Evolutionary conservation across 306 rosid genomes (phyloP), one percentile per base, ranked within the genome.

Genomic region (Quercus gilva): DNA sequence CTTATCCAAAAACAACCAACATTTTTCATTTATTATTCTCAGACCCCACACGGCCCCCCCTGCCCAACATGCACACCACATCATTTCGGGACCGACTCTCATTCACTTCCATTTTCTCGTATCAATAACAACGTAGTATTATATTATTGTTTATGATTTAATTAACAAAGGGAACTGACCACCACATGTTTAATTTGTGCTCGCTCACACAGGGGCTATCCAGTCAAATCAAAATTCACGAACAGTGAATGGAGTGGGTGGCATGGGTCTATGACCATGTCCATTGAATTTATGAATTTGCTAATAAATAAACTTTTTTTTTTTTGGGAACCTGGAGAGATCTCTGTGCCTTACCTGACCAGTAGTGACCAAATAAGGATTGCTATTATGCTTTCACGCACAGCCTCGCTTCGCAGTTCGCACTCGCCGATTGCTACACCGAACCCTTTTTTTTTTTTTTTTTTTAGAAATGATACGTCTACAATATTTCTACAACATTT

Each of bases 321-420:
- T 35, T 35, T 41, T 41, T 0, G 12, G 45, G 45, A 41, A 41
- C 45, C 45, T 41, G 45, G 45, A 41, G 12, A 76, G 84, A 75
- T 67, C 75, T 79, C 80, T 75, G 91, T 59, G 76, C 53, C 17
- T 10, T 53, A 78, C 63, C 49, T 49, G 53, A 12, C 53, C 53
- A 3, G 5, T 37, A 8, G 45, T 5, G 15, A 28, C 37, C 19
- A 7, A 76, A 74, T 85, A 84, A 26, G 80, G 82, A 73, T 83
- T 78, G 81, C 80, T 80, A 87, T 85, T 71, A 77, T 80, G 71
- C 86, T 74, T 69, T 61, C 58, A 86, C 85, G 86, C 94, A 90
- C 90, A 86, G 90, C 91, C 88, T 83, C 82, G 85, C 84, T 80
- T 70, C 80, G 77, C 83, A 70, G 31, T 74, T 82, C 81, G 67